Conservation (phyloP, 148 eudicot genomes). For the Chenopodium berlandieri region DNA sequence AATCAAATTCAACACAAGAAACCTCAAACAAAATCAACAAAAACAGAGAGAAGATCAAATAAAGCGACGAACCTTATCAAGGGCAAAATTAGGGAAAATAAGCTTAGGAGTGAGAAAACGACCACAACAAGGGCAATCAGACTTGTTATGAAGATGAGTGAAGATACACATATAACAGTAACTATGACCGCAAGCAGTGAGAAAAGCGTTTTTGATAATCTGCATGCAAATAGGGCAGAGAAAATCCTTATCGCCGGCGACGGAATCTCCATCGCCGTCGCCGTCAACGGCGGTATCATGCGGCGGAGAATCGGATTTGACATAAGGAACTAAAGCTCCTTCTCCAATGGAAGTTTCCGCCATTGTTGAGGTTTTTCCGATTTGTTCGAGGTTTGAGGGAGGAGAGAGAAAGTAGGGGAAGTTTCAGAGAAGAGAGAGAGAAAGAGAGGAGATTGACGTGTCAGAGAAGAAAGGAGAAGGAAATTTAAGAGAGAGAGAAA, state of each 20-base stretch:
- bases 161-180: slow-evolving; percentile 82
- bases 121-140: slow-evolving; percentile 74
- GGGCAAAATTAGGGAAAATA: slow-evolving; percentile 78
- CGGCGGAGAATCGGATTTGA: slow-evolving; percentile 36
- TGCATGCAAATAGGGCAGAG: slow-evolving; percentile 92
- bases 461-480: slow-evolving; percentile 6
- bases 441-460: not conserved
- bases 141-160: slow-evolving; percentile 64
- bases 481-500: slow-evolving; percentile 1
- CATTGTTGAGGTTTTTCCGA: slow-evolving; percentile 9
- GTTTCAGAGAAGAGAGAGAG: not conserved
- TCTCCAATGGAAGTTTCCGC: slow-evolving; percentile 34
- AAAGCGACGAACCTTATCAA: slow-evolving; percentile 55
- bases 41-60: not conserved
- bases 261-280: slow-evolving; percentile 16
- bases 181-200: slow-evolving; percentile 86
- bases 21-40: too few species aligned
- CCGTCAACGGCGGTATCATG: not conserved
- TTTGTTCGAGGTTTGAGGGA: not conserved
- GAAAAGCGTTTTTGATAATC: slow-evolving; percentile 74
- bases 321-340: slow-evolving; percentile 45
- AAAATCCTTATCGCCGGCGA: slow-evolving; percentile 45
- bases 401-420: not conserved
- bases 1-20: not conserved
- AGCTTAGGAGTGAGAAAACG: slow-evolving; percentile 52